Conservation (phyloP, 2,329 filamentous ascomycete species). For the Beauveria asiatica region DNA sequence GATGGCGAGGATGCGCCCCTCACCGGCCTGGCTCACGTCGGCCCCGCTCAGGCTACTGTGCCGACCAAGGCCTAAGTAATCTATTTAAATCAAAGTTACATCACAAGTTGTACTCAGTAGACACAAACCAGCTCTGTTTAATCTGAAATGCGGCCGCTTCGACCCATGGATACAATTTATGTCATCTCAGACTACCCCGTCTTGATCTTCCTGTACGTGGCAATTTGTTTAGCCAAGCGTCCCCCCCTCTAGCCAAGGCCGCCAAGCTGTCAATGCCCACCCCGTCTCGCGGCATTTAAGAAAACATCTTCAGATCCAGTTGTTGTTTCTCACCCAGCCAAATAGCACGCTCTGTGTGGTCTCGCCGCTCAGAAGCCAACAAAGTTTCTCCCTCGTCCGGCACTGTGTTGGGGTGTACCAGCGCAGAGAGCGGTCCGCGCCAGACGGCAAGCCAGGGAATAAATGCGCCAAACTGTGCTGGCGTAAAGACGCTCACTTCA, state of each 20-base stretch:
- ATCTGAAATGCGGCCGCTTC: too few species aligned
- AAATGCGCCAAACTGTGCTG: slow-evolving; percentile 82
- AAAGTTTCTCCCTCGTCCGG: slow-evolving; percentile 26
- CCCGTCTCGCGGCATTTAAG: not conserved
- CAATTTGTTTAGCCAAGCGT: not conserved
- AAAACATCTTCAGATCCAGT: not conserved
- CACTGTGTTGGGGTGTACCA: slow-evolving; percentile 79
- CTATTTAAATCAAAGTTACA: too few species aligned
- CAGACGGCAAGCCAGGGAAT: slow-evolving; percentile 77
- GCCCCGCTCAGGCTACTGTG: not conserved
- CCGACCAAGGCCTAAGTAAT: slow-evolving; percentile 9
- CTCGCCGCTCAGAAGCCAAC: slow-evolving; percentile 31
- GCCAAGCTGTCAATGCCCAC: not conserved
- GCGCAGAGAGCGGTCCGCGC: slow-evolving; percentile 66
- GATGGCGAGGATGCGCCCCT: slow-evolving; percentile 21
- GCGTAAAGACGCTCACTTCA: slow-evolving; percentile 81
- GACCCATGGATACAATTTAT: too few species aligned
- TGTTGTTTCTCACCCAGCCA: slow-evolving; percentile 65
- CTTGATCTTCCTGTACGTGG: not conserved
- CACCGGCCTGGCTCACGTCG: not conserved
- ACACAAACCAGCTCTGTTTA: too few species aligned
- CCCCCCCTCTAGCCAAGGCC: not conserved
- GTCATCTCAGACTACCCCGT: too few species aligned
- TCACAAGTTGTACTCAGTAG: not conserved
- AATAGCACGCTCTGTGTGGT: slow-evolving; percentile 61